Conservation (phyloP, 805 yeast species). For the Saccharomyces paradoxus region DNA sequence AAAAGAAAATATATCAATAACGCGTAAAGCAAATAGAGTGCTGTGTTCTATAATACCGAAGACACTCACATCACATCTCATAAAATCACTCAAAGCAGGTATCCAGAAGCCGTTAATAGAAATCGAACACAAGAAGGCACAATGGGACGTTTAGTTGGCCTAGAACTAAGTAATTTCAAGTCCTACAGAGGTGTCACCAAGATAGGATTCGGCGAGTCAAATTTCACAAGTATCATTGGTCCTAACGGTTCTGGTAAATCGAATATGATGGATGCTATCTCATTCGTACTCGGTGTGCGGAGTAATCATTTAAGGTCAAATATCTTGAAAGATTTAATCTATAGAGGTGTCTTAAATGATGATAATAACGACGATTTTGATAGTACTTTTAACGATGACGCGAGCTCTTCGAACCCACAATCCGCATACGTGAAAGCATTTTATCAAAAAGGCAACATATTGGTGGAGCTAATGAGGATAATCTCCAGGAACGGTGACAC, state of each 20-base stretch:
- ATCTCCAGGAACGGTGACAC: conserved; percentile 53
- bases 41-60: background rate
- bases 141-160: conserved; percentile 78
- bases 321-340: conserved; percentile 66
- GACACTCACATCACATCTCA: background rate
- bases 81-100: background rate
- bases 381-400: conserved; percentile 10
- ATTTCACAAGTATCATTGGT: conserved; percentile 87
- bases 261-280: conserved; percentile 94
- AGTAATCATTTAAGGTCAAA: conserved; percentile 68
- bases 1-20: background rate
- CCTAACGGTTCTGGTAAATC: conserved; percentile 99
- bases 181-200: conserved; percentile 72
- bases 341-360: conserved; percentile 47
- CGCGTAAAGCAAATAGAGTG: background rate
- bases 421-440: conserved; percentile 70
- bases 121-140: background rate
- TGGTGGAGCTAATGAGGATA: conserved; percentile 54
- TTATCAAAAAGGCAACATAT: conserved; percentile 51
- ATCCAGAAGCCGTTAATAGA: background rate
- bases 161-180: conserved; percentile 82
- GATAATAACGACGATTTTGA: conserved; percentile 21
- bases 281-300: conserved; percentile 85
- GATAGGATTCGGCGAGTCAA: conserved; percentile 75
- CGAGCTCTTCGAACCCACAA: conserved; percentile 18